Evolutionary conservation across 768 basidiomycete genomes (phyloP), one percentile per base, ranked within the genome.

Genomic region (Mrakia frigida): DNA sequence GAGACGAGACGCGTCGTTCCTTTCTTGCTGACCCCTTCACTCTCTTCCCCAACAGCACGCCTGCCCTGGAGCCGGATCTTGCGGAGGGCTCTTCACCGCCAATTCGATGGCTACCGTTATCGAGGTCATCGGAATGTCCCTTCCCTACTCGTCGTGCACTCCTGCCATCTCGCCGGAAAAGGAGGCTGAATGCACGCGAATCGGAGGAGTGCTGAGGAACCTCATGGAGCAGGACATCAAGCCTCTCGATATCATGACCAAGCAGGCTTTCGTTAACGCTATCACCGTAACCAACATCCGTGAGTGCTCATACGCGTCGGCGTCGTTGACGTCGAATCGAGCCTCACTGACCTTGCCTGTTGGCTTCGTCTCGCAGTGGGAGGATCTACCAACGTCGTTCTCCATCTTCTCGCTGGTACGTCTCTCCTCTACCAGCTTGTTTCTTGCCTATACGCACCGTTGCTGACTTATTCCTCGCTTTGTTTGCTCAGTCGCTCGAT

Each of bases 341-440:
- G 9, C 16, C 46, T 50, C 14, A 18, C 56, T 56, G 56, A 56
- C 25, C 25, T 28, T 18, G 5, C 56, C 3, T 56, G 25, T 9
- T 56, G 11, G 25, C 56, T 28, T 56, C 56, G 25, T 28, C 10
- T 10, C n/a, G 5, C 56, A 56, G 56, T 94, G 3, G 93, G 93
- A 43, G 93, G 93, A 25, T 93, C 91, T 1, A 95, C 94, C 6
- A 94, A 94, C 81, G 90, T 92, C 28, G 92, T 94, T 59, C 86
- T 93, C 23, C 92, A 94, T 83, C 83, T 94, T 41, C 85, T 93
- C 69, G 92, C 92, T 9, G 18, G 46, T 50, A 6, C 14, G 46
- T 21, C 6, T n/a, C n/a, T n/a, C n/a, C n/a, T n/a, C n/a, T n/a
- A n/a, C n/a, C n/a, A n/a, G n/a, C n/a, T n/a, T n/a, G n/a, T n/a